Evolutionary conservation across 2,329 filamentous ascomycete species (phyloP).

Genomic region (Epicoccum sorghinum): DNA sequence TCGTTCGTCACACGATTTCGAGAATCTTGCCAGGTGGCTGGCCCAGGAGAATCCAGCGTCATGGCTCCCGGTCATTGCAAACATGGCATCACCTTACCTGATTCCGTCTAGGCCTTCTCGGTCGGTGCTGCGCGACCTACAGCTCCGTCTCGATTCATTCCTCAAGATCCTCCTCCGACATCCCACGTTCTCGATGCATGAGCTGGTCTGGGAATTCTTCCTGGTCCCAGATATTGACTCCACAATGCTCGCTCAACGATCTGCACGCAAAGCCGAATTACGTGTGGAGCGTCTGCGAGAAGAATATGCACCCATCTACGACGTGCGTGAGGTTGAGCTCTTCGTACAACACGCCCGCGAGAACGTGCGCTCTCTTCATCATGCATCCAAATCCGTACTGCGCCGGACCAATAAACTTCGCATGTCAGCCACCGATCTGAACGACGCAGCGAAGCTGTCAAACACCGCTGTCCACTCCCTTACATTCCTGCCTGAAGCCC

Average conservation of each 20-base stretch:
- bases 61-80: slow-evolving; percentile 82
- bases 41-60: slow-evolving; percentile 91
- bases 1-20: slow-evolving; percentile 85
- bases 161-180: slow-evolving; percentile 85
- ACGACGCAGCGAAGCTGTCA: slow-evolving; percentile 65
- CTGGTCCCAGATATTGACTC: slow-evolving; percentile 92
- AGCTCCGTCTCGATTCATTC: slow-evolving; percentile 85
- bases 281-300: slow-evolving; percentile 84
- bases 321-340: slow-evolving; percentile 86
- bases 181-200: slow-evolving; percentile 92
- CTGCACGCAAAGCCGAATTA: slow-evolving; percentile 82
- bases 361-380: slow-evolving; percentile 83
- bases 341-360: slow-evolving; percentile 92
- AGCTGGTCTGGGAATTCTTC: slow-evolving; percentile 99
- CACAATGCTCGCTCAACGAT: slow-evolving; percentile 87
- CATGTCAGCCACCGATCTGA: slow-evolving; percentile 69
- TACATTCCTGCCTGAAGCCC: slow-evolving; percentile 69
- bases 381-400: slow-evolving; percentile 80
- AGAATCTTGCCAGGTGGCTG: slow-evolving; percentile 83
- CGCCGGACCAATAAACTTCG: slow-evolving; percentile 77
- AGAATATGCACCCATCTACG: slow-evolving; percentile 80
- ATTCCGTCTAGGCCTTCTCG: slow-evolving; percentile 91
- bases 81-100: slow-evolving; percentile 86
- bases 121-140: slow-evolving; percentile 83
- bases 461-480: slow-evolving; percentile 61